phyloP scores from a whole-genome alignment of 129 eudicot species.

The Flaveria bidentis region DNA sequence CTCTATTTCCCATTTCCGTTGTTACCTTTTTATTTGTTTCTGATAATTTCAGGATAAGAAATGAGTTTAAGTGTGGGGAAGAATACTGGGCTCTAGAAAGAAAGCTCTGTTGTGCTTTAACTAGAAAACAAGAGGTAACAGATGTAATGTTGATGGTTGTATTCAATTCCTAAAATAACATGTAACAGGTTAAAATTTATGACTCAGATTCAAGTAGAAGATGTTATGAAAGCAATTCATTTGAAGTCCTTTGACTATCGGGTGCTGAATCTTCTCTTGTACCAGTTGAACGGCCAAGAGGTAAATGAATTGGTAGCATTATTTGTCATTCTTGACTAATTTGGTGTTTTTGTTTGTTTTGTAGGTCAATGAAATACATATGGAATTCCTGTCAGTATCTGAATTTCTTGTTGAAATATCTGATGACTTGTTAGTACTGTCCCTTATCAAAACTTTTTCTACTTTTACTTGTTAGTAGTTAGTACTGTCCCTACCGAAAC shows the following conservation, averaged over 20 bases:
- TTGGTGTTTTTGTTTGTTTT: conserved; percentile 29
- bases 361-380: conserved; percentile 85
- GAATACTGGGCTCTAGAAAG: conserved; percentile 95
- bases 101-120: conserved; percentile 69
- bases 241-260: conserved; percentile 92
- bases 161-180: background rate
- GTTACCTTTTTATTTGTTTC: conserved; percentile 21
- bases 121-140: conserved; percentile 57
- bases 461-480: conserved; percentile 9
- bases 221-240: conserved; percentile 75
- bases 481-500: background rate
- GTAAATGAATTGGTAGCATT: conserved; percentile 38
- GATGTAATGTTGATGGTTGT: conserved; percentile 7
- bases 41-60: conserved; percentile 57
- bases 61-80: conserved; percentile 71
- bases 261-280: conserved; percentile 80
- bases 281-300: conserved; percentile 78
- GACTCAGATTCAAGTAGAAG: conserved; percentile 64
- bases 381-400: conserved; percentile 87
- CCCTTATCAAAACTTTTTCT: conserved; percentile 18
- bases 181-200: conserved; percentile 2
- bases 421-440: conserved; percentile 79
- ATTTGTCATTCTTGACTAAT: conserved; percentile 18
- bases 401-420: conserved; percentile 90
- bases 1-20: conserved; percentile 11